A percentile compares a stretch with the other conserved stretches of the same genome.
phyloP scores from a whole-genome alignment of 805 yeast genomes.

The Kodamaea fukazawae region DNA sequence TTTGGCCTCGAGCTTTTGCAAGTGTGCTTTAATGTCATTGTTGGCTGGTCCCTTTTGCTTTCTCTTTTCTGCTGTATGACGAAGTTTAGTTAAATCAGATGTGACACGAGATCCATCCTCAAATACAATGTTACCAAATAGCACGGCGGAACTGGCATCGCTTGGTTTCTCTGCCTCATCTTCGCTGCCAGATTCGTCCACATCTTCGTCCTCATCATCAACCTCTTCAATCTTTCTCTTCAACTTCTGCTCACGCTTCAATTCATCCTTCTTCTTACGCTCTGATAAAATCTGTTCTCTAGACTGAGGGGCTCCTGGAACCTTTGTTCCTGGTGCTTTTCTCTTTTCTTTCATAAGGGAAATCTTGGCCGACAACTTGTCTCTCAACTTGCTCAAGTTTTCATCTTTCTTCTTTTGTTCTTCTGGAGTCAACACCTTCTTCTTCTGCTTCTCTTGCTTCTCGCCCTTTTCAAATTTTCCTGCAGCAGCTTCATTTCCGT shows the following conservation, averaged over 20 bases:
- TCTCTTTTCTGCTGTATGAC: slow-evolving; percentile 46
- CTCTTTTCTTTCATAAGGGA: slow-evolving; percentile 69
- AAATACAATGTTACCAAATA: slow-evolving; percentile 81
- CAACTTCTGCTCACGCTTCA: slow-evolving; percentile 43
- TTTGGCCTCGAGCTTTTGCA: slow-evolving; percentile 70
- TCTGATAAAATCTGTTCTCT: slow-evolving; percentile 76
- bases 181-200: slow-evolving; percentile 26
- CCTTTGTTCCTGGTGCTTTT: slow-evolving; percentile 86
- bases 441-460: slow-evolving; percentile 19
- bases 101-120: slow-evolving; percentile 78
- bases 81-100: slow-evolving; percentile 59
- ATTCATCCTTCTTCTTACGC: slow-evolving; percentile 49
- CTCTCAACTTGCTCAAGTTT: slow-evolving; percentile 65
- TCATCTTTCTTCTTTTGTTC: slow-evolving; percentile 50
- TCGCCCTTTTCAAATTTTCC: slow-evolving; percentile 8
- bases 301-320: slow-evolving; percentile 77
- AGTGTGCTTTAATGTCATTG: slow-evolving; percentile 80
- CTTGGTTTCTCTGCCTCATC: slow-evolving; percentile 25
- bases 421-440: slow-evolving; percentile 40
- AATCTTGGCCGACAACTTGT: slow-evolving; percentile 76
- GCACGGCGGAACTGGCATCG: slow-evolving; percentile 41
- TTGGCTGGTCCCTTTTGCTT: slow-evolving; percentile 81
- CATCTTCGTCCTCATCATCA: slow-evolving; percentile 42
- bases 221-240: slow-evolving; percentile 40
- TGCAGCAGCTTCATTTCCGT: slow-evolving; percentile 49